Percentiles rank a stretch among this genome's conserved stretches.
phyloP scores from a whole-genome alignment of 1,284 basidiomycete species.

The Sparassis latifolia region DNA sequence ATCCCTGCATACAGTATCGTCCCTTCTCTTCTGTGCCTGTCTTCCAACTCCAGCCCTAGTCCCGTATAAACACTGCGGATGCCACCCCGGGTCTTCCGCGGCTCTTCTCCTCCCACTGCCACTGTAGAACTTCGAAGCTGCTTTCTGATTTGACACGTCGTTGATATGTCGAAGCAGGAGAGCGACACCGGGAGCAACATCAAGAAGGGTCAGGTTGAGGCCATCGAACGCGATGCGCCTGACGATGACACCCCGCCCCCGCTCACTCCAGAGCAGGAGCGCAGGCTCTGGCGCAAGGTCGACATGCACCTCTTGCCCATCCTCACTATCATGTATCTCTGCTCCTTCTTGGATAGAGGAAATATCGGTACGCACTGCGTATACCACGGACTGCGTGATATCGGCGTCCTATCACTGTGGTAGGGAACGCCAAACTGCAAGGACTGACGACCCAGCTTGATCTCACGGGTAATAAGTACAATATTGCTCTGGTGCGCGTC shows the following conservation, averaged over 20 bases:
- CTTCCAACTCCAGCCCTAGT: no score
- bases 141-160: no score
- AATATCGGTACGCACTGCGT: conserved; percentile 4
- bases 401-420: neutral
- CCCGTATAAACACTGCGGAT: no score
- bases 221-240: neutral
- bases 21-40: no score
- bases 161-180: neutral
- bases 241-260: neutral
- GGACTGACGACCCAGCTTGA: conserved; percentile 48
- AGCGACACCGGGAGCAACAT: neutral
- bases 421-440: conserved; percentile 63
- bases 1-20: no score
- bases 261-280: conserved; percentile 38
- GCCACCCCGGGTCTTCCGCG: no score
- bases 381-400: neutral
- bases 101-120: no score
- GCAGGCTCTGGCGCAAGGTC: conserved; percentile 56
- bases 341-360: conserved; percentile 57
- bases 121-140: no score
- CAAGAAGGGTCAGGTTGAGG: neutral
- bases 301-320: conserved; percentile 62
- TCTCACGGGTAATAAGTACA: conserved; percentile 53
- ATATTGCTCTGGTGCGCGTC: conserved; percentile 52
- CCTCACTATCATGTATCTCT: conserved; percentile 54